A percentile compares a stretch with the other conserved stretches of the same genome.
These are phyloP conservation scores for Beauveria sp. DNA, from an alignment of 2,329 filamentous ascomycete genomes.

Conservation along the genomic window DNA sequence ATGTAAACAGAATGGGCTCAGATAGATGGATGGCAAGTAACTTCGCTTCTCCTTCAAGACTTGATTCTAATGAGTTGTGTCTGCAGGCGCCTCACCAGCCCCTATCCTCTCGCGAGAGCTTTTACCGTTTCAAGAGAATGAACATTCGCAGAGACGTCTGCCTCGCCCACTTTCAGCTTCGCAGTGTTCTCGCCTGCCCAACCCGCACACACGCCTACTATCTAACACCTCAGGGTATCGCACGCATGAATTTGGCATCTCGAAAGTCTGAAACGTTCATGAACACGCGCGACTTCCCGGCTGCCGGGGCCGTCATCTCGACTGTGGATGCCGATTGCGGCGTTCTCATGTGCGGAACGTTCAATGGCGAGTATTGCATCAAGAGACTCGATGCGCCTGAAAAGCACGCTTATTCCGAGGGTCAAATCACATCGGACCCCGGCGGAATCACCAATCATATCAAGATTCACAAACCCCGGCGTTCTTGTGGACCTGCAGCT, in stretches of 20 bases:
- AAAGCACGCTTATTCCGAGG: constrained; percentile 29
- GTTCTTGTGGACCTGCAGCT: constrained; percentile 44
- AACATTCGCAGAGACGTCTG: constrained; percentile 45
- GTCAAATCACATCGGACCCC: constrained; percentile 38
- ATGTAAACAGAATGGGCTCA: constrained; percentile 43
- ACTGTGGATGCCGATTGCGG: constrained; percentile 45
- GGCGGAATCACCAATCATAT: constrained; percentile 61
- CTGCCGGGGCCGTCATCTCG: constrained; percentile 36
- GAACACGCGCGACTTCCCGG: constrained; percentile 31
- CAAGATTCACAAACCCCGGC: constrained; percentile 47
- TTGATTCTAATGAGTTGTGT: not conserved
- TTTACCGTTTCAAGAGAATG: constrained; percentile 53
- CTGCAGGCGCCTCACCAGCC: not conserved
- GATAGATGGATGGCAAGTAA: constrained; percentile 42
- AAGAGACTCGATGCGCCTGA: constrained; percentile 36
- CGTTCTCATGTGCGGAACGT: constrained; percentile 52
- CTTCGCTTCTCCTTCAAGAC: not conserved
- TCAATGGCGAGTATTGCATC: constrained; percentile 48
- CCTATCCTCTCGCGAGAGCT: constrained; percentile 37
- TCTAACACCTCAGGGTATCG: constrained; percentile 41
- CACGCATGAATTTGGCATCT: constrained; percentile 44
- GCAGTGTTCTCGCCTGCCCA: constrained; percentile 52
- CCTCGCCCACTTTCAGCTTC: constrained; percentile 59
- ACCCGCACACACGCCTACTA: constrained; percentile 52
- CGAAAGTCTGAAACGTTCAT: constrained; percentile 38